Evolutionary conservation across 2,329 filamentous ascomycete genomes (phyloP), one percentile per base, ranked within the genome.

Genomic region (Emydomyces testavorans): DNA sequence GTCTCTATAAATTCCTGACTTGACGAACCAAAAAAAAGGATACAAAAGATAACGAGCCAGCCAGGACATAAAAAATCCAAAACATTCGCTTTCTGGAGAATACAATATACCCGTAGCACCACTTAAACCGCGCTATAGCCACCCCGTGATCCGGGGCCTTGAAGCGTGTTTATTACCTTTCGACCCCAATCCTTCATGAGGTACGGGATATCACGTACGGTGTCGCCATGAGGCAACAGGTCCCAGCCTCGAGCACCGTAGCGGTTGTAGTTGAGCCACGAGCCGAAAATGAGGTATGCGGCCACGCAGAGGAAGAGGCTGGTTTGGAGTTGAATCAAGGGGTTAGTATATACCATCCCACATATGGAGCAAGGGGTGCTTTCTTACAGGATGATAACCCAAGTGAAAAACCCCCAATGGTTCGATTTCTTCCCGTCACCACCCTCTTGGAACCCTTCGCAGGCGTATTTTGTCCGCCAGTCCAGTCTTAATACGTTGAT

Each of bases 211-310:
- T 98, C 92, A 54, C 90, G 82, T 57, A 96, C 83, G 0, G 85
- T 84, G 65, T 98, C 92, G 55, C 85, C 85, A 63, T 96, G 90
- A 11, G 92, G 92, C 15, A 96, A 73, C 15, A 95, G 75, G 60
- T 96, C 92, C 89, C 89, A 96, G 49, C 92, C 92, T 37, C 90
- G 78, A 45, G 90, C 89, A 40, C 90, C 90, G 66, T 94, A 94
- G 53, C 89, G 85, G 71, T 88, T 95, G 75, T 96, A 96, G 73
- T 96, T 96, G 64, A 96, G 80, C 92, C 92, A 98, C 16, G 89
- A 94, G 54, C 90, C 89, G 62, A 96, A 96, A 64, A 96, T 94
- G 55, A 98, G 81, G 69, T 96, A 98, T 20, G 89, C 72, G 1
- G 92, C 87, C 34, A 80, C 83, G 38, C 78, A 78, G 53, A 96